Percentiles rank a stretch among this genome's conserved stretches.
These are phyloP conservation scores for Syncephalastrum racemosum DNA, from an alignment of 371 early-diverging fungal genomes.

Conservation along the genomic window DNA sequence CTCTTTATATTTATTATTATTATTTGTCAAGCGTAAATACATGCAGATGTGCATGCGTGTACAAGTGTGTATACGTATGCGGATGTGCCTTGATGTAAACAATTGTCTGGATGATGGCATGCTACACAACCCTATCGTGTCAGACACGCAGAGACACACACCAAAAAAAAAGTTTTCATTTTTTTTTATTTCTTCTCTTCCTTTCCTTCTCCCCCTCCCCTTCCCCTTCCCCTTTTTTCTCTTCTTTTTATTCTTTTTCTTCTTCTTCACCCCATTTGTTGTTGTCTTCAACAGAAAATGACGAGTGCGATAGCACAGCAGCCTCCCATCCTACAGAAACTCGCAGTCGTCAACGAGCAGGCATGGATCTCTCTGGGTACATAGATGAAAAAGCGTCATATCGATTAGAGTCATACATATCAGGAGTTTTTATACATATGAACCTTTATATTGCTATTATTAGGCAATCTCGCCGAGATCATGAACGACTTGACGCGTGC, in stretches of 20 bases:
- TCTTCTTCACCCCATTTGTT: neutral
- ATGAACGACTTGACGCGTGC: neutral
- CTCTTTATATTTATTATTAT: constrained; percentile 1
- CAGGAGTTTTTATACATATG: neutral
- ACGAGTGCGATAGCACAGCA: neutral
- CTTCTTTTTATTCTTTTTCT: neutral
- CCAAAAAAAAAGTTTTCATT: neutral
- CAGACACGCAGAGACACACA: neutral
- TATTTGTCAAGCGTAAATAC: neutral
- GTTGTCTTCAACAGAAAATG: constrained; percentile 2
- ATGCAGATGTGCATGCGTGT: neutral
- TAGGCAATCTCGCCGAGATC: neutral
- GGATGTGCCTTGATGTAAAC: constrained; percentile 8
- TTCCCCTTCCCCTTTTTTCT: neutral
- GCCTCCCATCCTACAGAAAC: constrained; percentile 48
- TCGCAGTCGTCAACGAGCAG: constrained; percentile 69
- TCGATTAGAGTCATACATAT: too few species aligned
- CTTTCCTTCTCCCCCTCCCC: constrained; percentile 3
- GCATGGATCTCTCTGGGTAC: constrained; percentile 79
- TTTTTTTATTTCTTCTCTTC: constrained; percentile 9
- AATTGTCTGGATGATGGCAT: constrained; percentile 2
- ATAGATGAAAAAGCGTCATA: too few species aligned
- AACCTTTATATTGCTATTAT: neutral
- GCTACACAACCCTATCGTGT: neutral
- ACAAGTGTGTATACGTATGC: too few species aligned